A percentile compares a stretch with the other conserved stretches of the same genome.
Conservation (phyloP, 176 grass and related monocot genomes). For the Coix lacrymajobi region DNA sequence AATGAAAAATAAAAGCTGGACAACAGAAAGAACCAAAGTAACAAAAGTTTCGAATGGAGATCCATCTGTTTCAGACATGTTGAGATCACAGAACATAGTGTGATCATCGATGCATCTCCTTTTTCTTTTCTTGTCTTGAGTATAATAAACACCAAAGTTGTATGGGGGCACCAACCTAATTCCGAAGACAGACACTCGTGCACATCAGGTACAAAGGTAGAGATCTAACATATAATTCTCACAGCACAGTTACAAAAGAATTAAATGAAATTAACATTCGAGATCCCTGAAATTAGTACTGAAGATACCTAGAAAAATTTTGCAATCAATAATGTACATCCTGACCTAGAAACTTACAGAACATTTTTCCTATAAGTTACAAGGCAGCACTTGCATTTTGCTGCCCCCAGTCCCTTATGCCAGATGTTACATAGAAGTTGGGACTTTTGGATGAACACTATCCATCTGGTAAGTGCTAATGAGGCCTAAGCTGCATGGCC, state of each 20-base stretch:
- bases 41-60: background rate
- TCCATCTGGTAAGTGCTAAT: conserved; percentile 42
- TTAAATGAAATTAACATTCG: conserved; percentile 52
- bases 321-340: conserved; percentile 70
- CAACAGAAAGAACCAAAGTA: background rate
- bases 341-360: conserved; percentile 67
- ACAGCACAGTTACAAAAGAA: conserved; percentile 64
- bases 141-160: background rate
- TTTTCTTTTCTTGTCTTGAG: background rate
- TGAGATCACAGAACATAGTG: background rate
- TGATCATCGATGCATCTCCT: conserved; percentile 1
- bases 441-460: conserved; percentile 48
- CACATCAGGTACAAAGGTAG: background rate
- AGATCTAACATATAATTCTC: conserved; percentile 47
- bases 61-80: conserved; percentile 1
- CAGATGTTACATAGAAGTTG: conserved; percentile 51
- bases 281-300: conserved; percentile 62
- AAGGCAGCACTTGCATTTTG: conserved; percentile 52
- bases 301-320: conserved; percentile 59
- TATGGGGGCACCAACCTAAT: background rate
- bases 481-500: conserved; percentile 29
- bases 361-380: conserved; percentile 74
- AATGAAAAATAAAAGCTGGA: background rate
- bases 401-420: conserved; percentile 42
- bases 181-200: background rate